phyloP scores from a whole-genome alignment of 768 basidiomycete genomes.

The Artomyces pyxidatus region DNA sequence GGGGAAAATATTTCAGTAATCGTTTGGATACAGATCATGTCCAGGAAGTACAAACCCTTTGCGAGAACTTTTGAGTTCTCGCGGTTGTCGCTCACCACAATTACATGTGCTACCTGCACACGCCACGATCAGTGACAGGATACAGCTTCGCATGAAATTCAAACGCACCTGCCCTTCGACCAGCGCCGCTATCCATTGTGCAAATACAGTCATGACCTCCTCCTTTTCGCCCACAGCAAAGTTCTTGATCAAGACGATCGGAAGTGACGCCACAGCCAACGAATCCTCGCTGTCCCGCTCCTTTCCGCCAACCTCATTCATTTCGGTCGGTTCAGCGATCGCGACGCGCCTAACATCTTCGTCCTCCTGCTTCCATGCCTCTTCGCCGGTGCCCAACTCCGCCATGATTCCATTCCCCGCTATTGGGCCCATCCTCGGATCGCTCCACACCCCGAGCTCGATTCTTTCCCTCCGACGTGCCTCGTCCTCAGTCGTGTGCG shows the following conservation, averaged over 20 bases:
- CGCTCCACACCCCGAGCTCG: slow-evolving; percentile 68
- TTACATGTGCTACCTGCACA: slow-evolving; percentile 79
- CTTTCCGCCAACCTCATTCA: not conserved
- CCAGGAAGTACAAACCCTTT: slow-evolving; percentile 44
- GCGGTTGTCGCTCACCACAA: slow-evolving; percentile 84
- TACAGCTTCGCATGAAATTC: not conserved
- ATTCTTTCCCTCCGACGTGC: slow-evolving; percentile 39
- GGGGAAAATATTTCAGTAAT: not conserved
- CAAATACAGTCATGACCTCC: slow-evolving; percentile 65
- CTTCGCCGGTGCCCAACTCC: slow-evolving; percentile 80
- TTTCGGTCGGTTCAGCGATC: slow-evolving; percentile 1
- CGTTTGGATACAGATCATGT: not conserved
- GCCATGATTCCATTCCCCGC: slow-evolving; percentile 83
- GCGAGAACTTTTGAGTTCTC: slow-evolving; percentile 82
- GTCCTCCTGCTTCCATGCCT: slow-evolving; percentile 37
- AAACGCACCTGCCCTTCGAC: slow-evolving; percentile 66
- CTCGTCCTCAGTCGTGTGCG: slow-evolving; percentile 31
- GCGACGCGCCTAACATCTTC: slow-evolving; percentile 13
- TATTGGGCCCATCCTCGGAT: slow-evolving; percentile 76
- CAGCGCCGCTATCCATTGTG: slow-evolving; percentile 79
- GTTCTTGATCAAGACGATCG: slow-evolving; percentile 82
- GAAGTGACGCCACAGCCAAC: slow-evolving; percentile 53
- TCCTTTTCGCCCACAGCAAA: slow-evolving; percentile 57
- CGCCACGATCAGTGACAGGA: not conserved
- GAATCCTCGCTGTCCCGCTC: slow-evolving; percentile 28